These are phyloP conservation scores for Phalaenopsis equestris DNA, from an alignment of 106 monocot genomes.

Conservation along the genomic window DNA sequence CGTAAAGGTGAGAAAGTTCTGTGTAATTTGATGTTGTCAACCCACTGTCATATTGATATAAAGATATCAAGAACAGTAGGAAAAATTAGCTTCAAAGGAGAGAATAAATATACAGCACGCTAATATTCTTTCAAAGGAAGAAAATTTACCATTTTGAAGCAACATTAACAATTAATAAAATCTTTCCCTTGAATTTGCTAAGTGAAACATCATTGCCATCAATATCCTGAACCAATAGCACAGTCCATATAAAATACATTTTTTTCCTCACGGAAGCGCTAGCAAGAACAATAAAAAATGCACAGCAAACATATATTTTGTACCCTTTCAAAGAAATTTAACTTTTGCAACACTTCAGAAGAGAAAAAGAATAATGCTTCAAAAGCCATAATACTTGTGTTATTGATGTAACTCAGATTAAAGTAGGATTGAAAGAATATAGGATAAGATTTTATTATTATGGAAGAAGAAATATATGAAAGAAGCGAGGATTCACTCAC, in stretches of 20 bases:
- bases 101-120: background rate
- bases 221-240: slow-evolving; percentile 55
- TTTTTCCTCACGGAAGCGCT: background rate
- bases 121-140: background rate
- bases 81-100: background rate
- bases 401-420: background rate
- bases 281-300: background rate
- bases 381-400: background rate
- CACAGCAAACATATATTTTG: background rate
- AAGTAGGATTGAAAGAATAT: background rate
- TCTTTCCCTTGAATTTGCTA: slow-evolving; percentile 88
- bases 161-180: slow-evolving; percentile 89
- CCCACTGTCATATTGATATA: slow-evolving; percentile 45
- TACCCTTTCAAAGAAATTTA: background rate
- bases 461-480: background rate
- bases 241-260: background rate
- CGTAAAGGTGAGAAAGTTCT: slow-evolving; percentile 89
- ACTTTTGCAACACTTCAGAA: background rate
- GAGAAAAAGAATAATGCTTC: background rate
- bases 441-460: background rate
- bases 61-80: background rate
- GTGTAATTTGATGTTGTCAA: slow-evolving; percentile 90
- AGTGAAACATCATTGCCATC: slow-evolving; percentile 91
- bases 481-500: background rate
- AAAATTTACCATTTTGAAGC: slow-evolving; percentile 83